Base-by-base conservation (phyloP, 148 eudicot species). In the Camellia granthamiana region DNA sequence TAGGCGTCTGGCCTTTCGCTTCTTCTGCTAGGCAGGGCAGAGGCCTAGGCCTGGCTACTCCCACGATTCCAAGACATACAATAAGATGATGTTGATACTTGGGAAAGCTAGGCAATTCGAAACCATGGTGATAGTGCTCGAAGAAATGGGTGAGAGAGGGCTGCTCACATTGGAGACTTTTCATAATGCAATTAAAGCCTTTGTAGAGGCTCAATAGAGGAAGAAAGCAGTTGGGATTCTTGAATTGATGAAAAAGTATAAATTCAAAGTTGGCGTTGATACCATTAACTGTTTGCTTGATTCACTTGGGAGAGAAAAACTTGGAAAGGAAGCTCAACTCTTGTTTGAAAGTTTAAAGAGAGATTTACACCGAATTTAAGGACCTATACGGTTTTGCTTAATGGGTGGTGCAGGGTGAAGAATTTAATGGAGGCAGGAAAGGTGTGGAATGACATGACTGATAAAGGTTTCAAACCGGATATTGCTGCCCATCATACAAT, bases 391-490 rank as follows among this genome's bases (percentile, higher is more conserved):
- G 87, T 92, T 66, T 81, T 94, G 92, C 91, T 94, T 23, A 85
- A 80, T 79, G 98, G 94, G 63, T 94, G 98, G 97, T 92, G 97
- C 78, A 83, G 76, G 79, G 87, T 87, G 72, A 92, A 90, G 87
- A 92, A 95, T 76, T 80, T 93, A 69, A 76, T 93, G 87, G 98
- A 93, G 84, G 97, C 97, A 3, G 97, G 91, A 23, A 90, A 78
- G 84, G 82, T 89, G 54, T 95, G 97, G 99, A 95, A 95, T 68
- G 95, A 86, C 88, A 92, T 93, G 93, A 86, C 90, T 46, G 98
- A 95, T 81, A 74, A 75, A 80, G 97, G 94, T 75, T 78, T 93
- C 47, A 93, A 90, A 75, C 98, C 97, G 19, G 98, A 93, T 62
- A 72, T 93, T 72, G 85, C 90, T 43, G 86, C 94, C 51, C 93